A percentile compares a stretch with the other conserved stretches of the same genome.
These are phyloP conservation scores for Apiospora saccharicola DNA, from an alignment of 2,329 filamentous ascomycete species.

Conservation along the genomic window DNA sequence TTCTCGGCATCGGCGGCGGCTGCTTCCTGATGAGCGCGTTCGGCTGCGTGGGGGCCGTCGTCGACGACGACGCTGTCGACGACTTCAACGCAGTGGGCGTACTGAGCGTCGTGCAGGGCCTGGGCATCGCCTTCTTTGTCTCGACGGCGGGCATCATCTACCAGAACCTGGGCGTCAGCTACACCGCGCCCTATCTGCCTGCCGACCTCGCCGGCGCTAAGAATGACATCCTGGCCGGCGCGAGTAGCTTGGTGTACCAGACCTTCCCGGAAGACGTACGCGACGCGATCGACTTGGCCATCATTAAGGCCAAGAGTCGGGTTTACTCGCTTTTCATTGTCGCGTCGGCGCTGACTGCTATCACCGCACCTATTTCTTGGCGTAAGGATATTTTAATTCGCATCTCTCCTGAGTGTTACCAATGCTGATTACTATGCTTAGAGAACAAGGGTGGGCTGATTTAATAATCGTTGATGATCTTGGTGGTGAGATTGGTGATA, in stretches of 20 bases:
- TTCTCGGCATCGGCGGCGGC: background rate
- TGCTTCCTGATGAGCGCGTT: slow-evolving; percentile 5
- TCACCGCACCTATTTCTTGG: background rate
- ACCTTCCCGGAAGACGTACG: background rate
- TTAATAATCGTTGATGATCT: no score
- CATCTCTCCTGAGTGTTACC: no score
- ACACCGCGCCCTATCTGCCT: background rate
- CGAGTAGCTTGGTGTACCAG: background rate
- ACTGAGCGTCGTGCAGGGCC: background rate
- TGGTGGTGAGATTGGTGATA: no score
- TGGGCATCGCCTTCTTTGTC: slow-evolving; percentile 10
- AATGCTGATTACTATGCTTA: no score
- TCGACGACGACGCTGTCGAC: background rate
- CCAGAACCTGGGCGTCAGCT: background rate
- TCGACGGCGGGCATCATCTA: background rate
- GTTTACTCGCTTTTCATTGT: background rate
- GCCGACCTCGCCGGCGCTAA: background rate
- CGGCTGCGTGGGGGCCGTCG: background rate
- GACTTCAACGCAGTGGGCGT: slow-evolving; percentile 12
- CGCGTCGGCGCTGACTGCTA: background rate
- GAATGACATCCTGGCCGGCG: background rate
- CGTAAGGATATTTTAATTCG: background rate
- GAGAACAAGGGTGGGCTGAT: no score
- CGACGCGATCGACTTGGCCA: background rate
- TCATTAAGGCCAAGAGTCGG: background rate